Evolutionary conservation across 495 filamentous ascomycete genomes (phyloP).

Genomic region (Daldinia decipiens): DNA sequence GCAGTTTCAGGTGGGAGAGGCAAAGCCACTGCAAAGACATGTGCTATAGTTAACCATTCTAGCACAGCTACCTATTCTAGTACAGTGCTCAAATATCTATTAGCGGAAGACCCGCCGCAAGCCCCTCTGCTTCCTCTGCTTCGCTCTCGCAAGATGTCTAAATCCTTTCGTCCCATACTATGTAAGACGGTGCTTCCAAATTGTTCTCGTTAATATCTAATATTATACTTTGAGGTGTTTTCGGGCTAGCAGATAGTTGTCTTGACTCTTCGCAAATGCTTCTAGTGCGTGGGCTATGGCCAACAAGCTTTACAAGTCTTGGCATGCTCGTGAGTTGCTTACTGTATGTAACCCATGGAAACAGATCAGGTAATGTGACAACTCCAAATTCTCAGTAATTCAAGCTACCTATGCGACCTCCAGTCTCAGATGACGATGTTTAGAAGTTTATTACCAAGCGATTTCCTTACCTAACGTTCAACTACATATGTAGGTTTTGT

Average conservation of each 20-base stretch:
- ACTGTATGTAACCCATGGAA: constrained; percentile 45
- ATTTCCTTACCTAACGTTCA: constrained; percentile 28
- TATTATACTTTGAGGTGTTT: neutral
- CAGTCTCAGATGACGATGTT: constrained; percentile 37
- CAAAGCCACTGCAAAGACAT: constrained; percentile 38
- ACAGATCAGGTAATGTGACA: constrained; percentile 40
- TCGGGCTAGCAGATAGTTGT: constrained; percentile 13
- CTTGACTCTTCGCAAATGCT: constrained; percentile 19
- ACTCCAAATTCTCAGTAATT: constrained; percentile 45
- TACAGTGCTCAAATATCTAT: neutral
- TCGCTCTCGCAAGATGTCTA: neutral
- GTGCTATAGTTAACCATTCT: constrained; percentile 11
- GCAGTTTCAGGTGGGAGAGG: constrained; percentile 38
- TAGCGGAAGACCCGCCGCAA: constrained; percentile 7
- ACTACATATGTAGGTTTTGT: constrained; percentile 16
- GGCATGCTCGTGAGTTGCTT: constrained; percentile 41
- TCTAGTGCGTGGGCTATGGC: constrained; percentile 25
- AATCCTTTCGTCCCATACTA: neutral
- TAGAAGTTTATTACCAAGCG: constrained; percentile 39
- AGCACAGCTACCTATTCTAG: neutral
- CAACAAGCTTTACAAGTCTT: constrained; percentile 43
- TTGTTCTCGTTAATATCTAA: constrained; percentile 3
- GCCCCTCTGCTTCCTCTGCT: neutral
- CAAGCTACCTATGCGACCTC: constrained; percentile 36
- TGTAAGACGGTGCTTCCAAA: constrained; percentile 11